A percentile compares a stretch with the other conserved stretches of the same genome.
phyloP scores from a whole-genome alignment of 1,284 basidiomycete species.

The Pseudozyma tsukubaensis region DNA sequence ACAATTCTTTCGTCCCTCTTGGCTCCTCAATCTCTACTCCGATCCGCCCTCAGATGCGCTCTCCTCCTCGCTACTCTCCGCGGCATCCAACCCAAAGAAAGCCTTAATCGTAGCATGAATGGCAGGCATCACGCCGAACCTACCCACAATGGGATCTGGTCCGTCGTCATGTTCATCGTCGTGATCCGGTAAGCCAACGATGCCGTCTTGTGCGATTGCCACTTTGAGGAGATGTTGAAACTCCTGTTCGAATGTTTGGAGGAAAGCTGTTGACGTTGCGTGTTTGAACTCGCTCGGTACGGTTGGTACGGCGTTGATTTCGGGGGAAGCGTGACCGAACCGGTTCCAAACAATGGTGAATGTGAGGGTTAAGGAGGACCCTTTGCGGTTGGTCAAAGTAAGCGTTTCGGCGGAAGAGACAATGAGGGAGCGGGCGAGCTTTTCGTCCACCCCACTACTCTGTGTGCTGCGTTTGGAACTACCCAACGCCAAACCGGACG shows the following conservation, averaged over 20 bases:
- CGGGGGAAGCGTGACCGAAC: slow-evolving; percentile 28
- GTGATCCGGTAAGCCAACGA: slow-evolving; percentile 18
- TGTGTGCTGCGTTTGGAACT: neutral
- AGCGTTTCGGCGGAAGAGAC: neutral
- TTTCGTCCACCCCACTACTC: slow-evolving; percentile 9
- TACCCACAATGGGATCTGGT: slow-evolving; percentile 7
- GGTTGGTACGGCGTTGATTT: slow-evolving; percentile 4
- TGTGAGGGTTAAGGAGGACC: slow-evolving; percentile 7
- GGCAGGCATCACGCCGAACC: slow-evolving; percentile 18
- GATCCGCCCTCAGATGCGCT: neutral
- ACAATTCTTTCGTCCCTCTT: neutral
- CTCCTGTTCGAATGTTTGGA: slow-evolving; percentile 10
- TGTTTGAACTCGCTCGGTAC: slow-evolving; percentile 1
- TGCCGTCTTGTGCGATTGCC: slow-evolving; percentile 11
- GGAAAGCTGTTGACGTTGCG: neutral
- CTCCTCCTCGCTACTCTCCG: neutral
- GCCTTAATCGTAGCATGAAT: slow-evolving; percentile 23
- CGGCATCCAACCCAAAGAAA: slow-evolving; percentile 25
- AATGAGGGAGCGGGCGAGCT: slow-evolving; percentile 16
- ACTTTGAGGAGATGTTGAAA: slow-evolving; percentile 23
- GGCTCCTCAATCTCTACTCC: neutral
- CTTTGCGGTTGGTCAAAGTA: slow-evolving; percentile 7
- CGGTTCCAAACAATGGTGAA: slow-evolving; percentile 32
- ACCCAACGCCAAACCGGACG: neutral
- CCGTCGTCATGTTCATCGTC: slow-evolving; percentile 14